Evolutionary conservation across 169 alveolate genomes (phyloP), one percentile per base, ranked within the genome.

Genomic region (Prorocentrum cordatum): DNA sequence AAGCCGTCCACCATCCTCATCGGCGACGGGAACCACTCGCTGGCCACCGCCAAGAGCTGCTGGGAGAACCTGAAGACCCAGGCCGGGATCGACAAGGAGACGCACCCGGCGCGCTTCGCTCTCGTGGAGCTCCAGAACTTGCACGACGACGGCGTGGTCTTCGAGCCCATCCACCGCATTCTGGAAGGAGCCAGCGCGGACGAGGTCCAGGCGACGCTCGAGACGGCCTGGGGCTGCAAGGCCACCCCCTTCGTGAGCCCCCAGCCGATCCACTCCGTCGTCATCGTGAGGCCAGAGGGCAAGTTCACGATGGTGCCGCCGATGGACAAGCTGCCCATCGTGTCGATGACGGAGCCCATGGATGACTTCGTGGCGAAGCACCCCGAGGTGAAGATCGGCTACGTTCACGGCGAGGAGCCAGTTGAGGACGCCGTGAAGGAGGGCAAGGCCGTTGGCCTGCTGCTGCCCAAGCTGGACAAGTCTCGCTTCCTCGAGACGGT

Each of bases 11-110:
- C 50, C 45, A 82, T 79, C 27, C 50, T 86, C 77, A 66, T 82
- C 64, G 94, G 94, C 6, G 94, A 93, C 87, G 94, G 94, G 31
- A 93, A 93, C 72, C 94, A 93, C 92, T 91, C 93, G 32, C 58
- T 93, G n/a, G 94, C 94, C 29, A 91, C 93, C 2, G 94, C 94
- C 1, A 93, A 92, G 66, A 85, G 86, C n/a, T 84, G 91, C 62
- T 93, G 94, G 93, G 90, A 90, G 64, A 54, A 68, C 64, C 59
- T 79, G 59, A 90, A 90, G 83, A 10, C 29, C 24, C 39, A 61
- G 24, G 89, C 72, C 29, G 93, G 83, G 45, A 93, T 91, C 18
- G 88, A 86, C 61, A 75, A 88, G 47, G 92, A 72, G 70, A 32
- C 68, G 3, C 94, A 93, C 32, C 94, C 94, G 10, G 94, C 93